Conservation (phyloP, 2,329 filamentous ascomycete genomes). For the Cladosporium austrohemisphaericum region DNA sequence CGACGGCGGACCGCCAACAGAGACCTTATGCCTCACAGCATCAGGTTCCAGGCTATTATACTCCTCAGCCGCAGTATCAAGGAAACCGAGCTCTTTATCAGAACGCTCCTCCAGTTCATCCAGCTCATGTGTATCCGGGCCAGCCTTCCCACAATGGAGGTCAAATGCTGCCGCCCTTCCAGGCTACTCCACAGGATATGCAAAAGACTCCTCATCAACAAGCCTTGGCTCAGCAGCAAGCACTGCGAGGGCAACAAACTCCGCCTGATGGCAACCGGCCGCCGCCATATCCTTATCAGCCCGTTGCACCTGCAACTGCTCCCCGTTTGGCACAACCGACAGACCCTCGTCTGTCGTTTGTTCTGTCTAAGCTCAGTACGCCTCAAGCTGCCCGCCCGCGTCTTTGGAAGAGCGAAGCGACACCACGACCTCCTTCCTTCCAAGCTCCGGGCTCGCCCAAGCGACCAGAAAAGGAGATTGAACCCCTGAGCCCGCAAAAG, state of each 20-base stretch:
- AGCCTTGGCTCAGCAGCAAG: conserved; percentile 22
- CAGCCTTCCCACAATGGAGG: conserved; percentile 40
- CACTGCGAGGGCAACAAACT: conserved; percentile 19
- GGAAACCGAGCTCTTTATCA: conserved; percentile 26
- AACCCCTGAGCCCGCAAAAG: conserved; percentile 34
- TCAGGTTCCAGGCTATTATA: conserved; percentile 27
- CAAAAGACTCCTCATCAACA: conserved; percentile 17
- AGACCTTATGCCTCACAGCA: conserved; percentile 21
- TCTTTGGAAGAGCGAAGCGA: conserved; percentile 30
- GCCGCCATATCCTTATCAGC: conserved; percentile 6
- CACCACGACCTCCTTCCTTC: conserved; percentile 22
- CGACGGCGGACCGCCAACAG: conserved; percentile 9
- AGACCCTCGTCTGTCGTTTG: conserved; percentile 20
- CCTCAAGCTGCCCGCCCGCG: conserved; percentile 21
- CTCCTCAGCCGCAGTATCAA: conserved; percentile 25
- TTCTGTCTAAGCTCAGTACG: conserved; percentile 28
- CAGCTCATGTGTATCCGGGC: conserved; percentile 22
- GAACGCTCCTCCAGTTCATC: conserved; percentile 24
- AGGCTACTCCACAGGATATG: conserved; percentile 44
- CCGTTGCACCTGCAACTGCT: conserved; percentile 24
- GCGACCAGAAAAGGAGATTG: conserved; percentile 25
- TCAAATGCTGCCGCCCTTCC: conserved; percentile 47
- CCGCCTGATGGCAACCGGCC: conserved; percentile 12
- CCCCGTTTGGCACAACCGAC: conserved; percentile 21
- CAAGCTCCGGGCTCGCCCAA: conserved; percentile 20